Conservation (phyloP, 2,329 filamentous ascomycete genomes). For the Fusarium sp. region DNA sequence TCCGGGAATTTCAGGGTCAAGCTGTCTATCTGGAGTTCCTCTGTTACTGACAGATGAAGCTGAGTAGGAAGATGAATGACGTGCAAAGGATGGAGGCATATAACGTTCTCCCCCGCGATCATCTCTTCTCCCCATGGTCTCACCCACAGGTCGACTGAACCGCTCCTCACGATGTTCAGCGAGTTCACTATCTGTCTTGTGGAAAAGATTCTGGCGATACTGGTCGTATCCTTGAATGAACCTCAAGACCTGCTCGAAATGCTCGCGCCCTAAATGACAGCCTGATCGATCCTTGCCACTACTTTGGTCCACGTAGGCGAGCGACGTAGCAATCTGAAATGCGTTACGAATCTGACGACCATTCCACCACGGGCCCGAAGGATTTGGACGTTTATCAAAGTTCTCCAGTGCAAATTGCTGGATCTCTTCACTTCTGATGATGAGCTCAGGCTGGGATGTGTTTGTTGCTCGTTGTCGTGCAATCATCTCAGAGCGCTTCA, state of each 20-base stretch:
- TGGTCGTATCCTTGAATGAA: slow-evolving; percentile 3
- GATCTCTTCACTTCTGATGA: neutral
- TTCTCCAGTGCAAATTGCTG: neutral
- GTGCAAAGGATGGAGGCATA: too few relatives aligned
- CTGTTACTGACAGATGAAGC: too few relatives aligned
- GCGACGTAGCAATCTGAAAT: slow-evolving; percentile 10
- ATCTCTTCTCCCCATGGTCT: too few relatives aligned
- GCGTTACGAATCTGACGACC: slow-evolving; percentile 19
- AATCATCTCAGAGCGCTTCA: neutral
- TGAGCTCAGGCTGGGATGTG: neutral
- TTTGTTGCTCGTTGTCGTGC: neutral
- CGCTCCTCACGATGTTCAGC: slow-evolving; percentile 8
- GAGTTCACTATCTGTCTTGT: slow-evolving; percentile 14
- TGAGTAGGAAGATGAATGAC: too few relatives aligned
- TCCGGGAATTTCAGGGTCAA: too few relatives aligned
- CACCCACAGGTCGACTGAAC: too few relatives aligned
- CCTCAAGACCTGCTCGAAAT: slow-evolving; percentile 8
- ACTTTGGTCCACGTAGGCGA: neutral
- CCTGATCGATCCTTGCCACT: too few relatives aligned
- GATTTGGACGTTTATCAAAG: neutral
- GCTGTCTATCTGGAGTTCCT: too few relatives aligned
- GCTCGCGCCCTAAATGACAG: neutral
- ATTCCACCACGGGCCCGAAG: neutral
- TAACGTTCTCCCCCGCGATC: too few relatives aligned
- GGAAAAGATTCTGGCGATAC: slow-evolving; percentile 1